Base-by-base conservation (phyloP, 495 filamentous ascomycete genomes). In the Sphaerosporella brunnea region DNA sequence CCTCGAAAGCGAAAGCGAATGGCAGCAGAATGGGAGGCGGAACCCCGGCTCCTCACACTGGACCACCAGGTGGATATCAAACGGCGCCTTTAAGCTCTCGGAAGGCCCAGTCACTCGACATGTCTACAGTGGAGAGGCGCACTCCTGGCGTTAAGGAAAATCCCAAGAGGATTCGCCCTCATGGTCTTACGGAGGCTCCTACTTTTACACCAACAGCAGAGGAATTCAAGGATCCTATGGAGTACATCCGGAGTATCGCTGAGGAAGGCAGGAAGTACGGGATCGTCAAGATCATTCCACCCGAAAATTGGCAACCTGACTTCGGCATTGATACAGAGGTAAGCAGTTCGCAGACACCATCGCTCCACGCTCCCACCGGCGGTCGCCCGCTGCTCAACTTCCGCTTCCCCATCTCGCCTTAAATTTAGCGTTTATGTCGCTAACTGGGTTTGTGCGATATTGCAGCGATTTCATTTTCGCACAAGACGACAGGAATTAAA, bases 261-360 rank as follows among this genome's bases (percentile, higher is more conserved):
- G 77, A 80, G 4, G 86, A 94, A 57, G 90, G 82, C 15, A 68
- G 63, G 45, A 75, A 84, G 56, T 99, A 82, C 63, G 90, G 90
- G 24, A 79, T 96, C 34, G 85, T 83, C 70, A 88, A 95, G 65
- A 81, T 99, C 50, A 81, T 96, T 48, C 90, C 92, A 10, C 90
- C 90, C 9, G 82, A 88, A 46, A 75, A 71, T 25, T 99, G 90
- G 90, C 86, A 92, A 49, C 90, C 90, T 13, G 69, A 80, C 36
- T 96, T 99, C 59, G 87, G 87, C 10, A 85, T 99, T 58, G 86
- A 99, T 65, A 95, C 90, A 15, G 84, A 95, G 78, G 88, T 95
- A 69, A 59, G 77, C 65, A 45, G 51, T 24, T 42, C 45, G 2
- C 28, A 42, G 40, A 36, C 21, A 32, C 20, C 51, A 42, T 42